Evolutionary conservation across 805 yeast genomes (phyloP).

Genomic region (Scheffersomyces amazonensis): DNA sequence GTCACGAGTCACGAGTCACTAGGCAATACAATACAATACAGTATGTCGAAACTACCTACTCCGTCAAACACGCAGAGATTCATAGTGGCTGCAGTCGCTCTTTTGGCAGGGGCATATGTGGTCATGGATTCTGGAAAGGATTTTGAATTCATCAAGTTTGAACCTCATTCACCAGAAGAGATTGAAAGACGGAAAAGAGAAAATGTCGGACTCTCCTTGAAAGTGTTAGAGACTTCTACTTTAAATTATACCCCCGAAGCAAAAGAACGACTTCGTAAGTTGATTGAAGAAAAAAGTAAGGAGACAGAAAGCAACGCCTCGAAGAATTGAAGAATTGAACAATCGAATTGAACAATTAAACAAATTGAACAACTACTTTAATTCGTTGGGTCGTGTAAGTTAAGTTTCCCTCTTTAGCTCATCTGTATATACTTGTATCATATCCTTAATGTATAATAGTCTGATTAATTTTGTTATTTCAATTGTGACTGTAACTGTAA

Average conservation of each 20-base stretch:
- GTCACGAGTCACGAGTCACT: too few relatives aligned
- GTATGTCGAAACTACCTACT: slow-evolving; percentile 14
- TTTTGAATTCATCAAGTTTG: slow-evolving; percentile 36
- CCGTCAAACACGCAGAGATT: slow-evolving; percentile 33
- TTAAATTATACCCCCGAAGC: slow-evolving; percentile 44
- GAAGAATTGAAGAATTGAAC: too few relatives aligned
- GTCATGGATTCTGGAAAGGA: slow-evolving; percentile 33
- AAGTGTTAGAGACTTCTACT: slow-evolving; percentile 30
- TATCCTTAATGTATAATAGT: too few relatives aligned
- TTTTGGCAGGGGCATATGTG: slow-evolving; percentile 30
- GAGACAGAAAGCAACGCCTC: too few relatives aligned
- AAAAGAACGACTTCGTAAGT: slow-evolving; percentile 26
- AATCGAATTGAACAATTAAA: too few relatives aligned
- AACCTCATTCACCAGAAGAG: slow-evolving; percentile 38
- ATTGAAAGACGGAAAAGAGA: slow-evolving; percentile 34
- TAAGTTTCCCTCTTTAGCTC: too few relatives aligned
- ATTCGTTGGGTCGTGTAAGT: too few relatives aligned
- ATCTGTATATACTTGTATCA: too few relatives aligned
- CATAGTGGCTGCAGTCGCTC: slow-evolving; percentile 36
- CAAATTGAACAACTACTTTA: too few relatives aligned
- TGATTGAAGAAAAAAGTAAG: slow-evolving; percentile 16
- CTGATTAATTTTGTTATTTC: too few relatives aligned
- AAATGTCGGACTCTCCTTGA: slow-evolving; percentile 25
- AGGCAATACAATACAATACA: too few relatives aligned
- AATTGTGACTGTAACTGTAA: too few relatives aligned